Evolutionary conservation across 371 early-diverging fungal genomes (phyloP).

Genomic region (Apophysomyces sp.): DNA sequence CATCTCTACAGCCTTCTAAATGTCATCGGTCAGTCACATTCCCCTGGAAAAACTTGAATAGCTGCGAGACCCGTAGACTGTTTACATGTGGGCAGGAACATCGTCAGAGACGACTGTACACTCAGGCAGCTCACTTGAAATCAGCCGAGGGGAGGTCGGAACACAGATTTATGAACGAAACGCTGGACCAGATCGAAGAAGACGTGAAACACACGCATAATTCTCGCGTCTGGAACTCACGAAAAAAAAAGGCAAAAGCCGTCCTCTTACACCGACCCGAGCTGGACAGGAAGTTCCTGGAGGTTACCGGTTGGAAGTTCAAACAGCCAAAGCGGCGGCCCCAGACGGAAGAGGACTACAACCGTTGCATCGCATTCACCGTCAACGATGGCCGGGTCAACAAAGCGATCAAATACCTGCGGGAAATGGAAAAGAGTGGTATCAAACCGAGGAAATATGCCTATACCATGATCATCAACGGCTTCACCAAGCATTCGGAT

Average conservation of each 20-base stretch:
- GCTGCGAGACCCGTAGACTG: background rate
- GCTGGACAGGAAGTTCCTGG: background rate
- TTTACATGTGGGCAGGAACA: background rate
- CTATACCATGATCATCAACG: conserved; percentile 26
- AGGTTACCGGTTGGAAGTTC: background rate
- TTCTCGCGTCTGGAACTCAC: background rate
- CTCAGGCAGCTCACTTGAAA: background rate
- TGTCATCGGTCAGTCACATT: background rate
- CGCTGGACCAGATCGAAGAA: background rate
- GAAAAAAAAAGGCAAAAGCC: background rate
- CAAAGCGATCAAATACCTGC: conserved; percentile 21
- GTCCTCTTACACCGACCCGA: background rate
- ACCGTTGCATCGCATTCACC: conserved; percentile 17
- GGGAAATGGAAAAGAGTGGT: conserved; percentile 15
- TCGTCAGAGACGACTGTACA: background rate
- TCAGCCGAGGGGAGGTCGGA: background rate
- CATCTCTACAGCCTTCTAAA: background rate
- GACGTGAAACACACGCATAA: background rate
- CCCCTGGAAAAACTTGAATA: background rate
- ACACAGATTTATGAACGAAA: background rate
- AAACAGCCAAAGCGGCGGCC: background rate
- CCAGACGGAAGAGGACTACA: conserved; percentile 7
- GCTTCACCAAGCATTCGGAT: conserved; percentile 25
- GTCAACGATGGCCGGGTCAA: conserved; percentile 17
- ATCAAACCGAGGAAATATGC: conserved; percentile 6